A percentile compares a stretch with the other conserved stretches of the same genome.
phyloP scores from a whole-genome alignment of 2,329 filamentous ascomycete genomes.

The Zarea fungicola region DNA sequence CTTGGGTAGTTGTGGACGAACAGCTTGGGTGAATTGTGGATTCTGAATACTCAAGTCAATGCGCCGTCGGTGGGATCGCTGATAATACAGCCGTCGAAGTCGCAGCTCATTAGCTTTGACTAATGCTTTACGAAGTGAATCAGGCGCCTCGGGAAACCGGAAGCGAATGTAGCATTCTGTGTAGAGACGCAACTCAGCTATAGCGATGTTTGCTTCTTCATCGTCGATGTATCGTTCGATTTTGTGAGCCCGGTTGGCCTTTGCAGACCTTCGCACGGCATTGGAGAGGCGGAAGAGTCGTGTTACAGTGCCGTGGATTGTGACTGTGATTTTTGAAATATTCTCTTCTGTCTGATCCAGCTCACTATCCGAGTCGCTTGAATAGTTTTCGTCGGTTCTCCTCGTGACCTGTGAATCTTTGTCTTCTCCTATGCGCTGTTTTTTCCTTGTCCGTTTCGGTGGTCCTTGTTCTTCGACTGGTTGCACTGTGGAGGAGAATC shows the following conservation, averaged over 20 bases:
- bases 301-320: constrained; percentile 23
- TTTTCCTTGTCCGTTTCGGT: neutral
- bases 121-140: constrained; percentile 19
- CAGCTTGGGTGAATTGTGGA: constrained; percentile 2
- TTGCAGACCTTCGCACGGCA: constrained; percentile 23
- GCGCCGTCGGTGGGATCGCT: constrained; percentile 16
- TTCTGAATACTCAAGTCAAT: constrained; percentile 15
- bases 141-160: constrained; percentile 22
- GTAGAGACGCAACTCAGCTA: constrained; percentile 23
- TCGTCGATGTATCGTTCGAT: constrained; percentile 21
- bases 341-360: constrained; percentile 16
- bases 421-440: neutral
- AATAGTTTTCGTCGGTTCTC: constrained; percentile 13
- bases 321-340: constrained; percentile 18
- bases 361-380: constrained; percentile 15
- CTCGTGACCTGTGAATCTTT: constrained; percentile 14
- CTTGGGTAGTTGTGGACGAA: constrained; percentile 11
- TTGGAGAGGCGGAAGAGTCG: constrained; percentile 25
- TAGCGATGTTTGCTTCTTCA: constrained; percentile 23
- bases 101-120: constrained; percentile 18
- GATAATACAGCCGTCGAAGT: constrained; percentile 19
- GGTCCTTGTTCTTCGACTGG: neutral
- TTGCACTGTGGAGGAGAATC: neutral
- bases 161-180: constrained; percentile 24
- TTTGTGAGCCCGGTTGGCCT: constrained; percentile 19